Evolutionary conservation across 75 land plant species (phyloP).

Genomic region (Cupressus sempervirens): DNA sequence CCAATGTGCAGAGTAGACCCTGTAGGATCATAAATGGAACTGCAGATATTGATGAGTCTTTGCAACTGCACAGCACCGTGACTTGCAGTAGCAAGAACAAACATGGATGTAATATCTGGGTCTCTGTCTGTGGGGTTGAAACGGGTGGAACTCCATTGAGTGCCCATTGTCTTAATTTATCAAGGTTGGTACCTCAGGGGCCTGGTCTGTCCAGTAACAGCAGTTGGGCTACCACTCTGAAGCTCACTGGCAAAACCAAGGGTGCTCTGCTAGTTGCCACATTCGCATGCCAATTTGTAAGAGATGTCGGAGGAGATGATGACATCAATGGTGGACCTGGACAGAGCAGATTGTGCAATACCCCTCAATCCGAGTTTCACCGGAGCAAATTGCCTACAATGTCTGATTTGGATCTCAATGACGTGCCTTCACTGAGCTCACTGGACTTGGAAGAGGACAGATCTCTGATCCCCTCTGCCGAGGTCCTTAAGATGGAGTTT

Average conservation of each 20-base stretch:
- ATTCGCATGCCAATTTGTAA: slow-evolving; percentile 10
- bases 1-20: slow-evolving; percentile 13
- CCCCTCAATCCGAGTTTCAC: background rate
- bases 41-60: slow-evolving; percentile 18
- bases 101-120: background rate
- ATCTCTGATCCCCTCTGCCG: background rate
- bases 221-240: slow-evolving; percentile 12
- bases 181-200: background rate
- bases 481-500: background rate
- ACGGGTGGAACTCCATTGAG: slow-evolving; percentile 6
- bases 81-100: background rate
- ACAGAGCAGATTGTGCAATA: background rate
- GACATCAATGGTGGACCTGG: background rate
- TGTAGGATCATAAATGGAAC: slow-evolving; percentile 11
- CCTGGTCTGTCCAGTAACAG: background rate
- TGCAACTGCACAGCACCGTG: slow-evolving; percentile 8
- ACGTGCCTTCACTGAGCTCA: background rate
- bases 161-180: slow-evolving; percentile 9
- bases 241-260: slow-evolving; percentile 13
- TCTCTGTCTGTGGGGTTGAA: slow-evolving; percentile 14
- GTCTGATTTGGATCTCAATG: slow-evolving; percentile 10
- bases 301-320: background rate
- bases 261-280: slow-evolving; percentile 16
- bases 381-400: background rate
- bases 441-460: background rate